Evolutionary conservation across 1,284 basidiomycete genomes (phyloP).

Genomic region (Malassezia globosa): DNA sequence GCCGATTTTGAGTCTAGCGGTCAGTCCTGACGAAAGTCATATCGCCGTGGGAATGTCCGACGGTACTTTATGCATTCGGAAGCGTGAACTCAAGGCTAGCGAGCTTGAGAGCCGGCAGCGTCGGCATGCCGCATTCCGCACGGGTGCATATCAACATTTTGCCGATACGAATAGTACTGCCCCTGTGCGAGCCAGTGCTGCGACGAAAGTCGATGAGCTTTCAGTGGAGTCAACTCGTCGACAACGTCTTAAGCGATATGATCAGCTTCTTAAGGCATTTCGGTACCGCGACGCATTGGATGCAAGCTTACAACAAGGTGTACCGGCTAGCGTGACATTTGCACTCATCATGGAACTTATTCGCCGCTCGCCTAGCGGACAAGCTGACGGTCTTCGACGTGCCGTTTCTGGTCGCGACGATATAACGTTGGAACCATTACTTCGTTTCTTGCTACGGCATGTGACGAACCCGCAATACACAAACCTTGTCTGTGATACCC

Average conservation of each 20-base stretch:
- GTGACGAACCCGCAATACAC: constrained; percentile 83
- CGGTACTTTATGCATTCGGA: constrained; percentile 60
- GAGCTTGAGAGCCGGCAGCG: constrained; percentile 53
- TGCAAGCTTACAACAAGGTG: constrained; percentile 34
- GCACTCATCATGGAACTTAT: constrained; percentile 86
- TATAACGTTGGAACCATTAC: constrained; percentile 78
- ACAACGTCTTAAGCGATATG: constrained; percentile 72
- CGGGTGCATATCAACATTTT: constrained; percentile 64
- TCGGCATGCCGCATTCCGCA: constrained; percentile 52
- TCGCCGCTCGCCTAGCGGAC: constrained; percentile 51
- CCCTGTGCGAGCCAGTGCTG: constrained; percentile 12
- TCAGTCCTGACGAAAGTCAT: constrained; percentile 94
- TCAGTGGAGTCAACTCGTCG: constrained; percentile 57
- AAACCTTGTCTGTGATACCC: constrained; percentile 71
- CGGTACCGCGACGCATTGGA: constrained; percentile 85
- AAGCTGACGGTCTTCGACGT: constrained; percentile 67
- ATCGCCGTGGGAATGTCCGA: constrained; percentile 93
- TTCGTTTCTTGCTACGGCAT: constrained; percentile 72
- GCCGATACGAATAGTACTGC: constrained; percentile 22
- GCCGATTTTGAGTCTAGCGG: constrained; percentile 76
- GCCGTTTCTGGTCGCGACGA: constrained; percentile 87
- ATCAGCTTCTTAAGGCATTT: constrained; percentile 78
- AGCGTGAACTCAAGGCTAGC: constrained; percentile 61
- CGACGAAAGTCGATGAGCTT: constrained; percentile 47
- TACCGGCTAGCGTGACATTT: constrained; percentile 57